These are phyloP conservation scores for Dryadomyces sulphureus DNA, from an alignment of 2,329 filamentous ascomycete species.

Conservation along the genomic window DNA sequence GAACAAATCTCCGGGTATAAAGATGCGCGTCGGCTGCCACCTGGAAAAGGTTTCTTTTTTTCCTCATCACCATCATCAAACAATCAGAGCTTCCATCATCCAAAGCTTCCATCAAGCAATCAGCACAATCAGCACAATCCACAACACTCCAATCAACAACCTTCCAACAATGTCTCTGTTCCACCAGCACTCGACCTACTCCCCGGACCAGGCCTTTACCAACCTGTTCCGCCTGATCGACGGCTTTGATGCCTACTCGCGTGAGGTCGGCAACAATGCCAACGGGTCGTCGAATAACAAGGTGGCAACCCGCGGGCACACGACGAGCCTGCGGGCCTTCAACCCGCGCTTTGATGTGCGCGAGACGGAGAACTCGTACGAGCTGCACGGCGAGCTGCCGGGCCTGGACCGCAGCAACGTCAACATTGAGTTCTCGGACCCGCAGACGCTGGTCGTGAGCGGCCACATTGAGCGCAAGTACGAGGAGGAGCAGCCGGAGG, in stretches of 20 bases:
- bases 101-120: not conserved
- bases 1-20: not conserved
- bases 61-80: not conserved
- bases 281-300: constrained; percentile 9
- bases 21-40: not conserved
- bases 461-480: constrained; percentile 53
- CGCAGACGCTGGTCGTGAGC: constrained; percentile 55
- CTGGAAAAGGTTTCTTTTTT: not conserved
- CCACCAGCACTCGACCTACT: constrained; percentile 28
- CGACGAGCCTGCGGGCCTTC: constrained; percentile 27
- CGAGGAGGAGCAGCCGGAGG: constrained; percentile 13
- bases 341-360: constrained; percentile 65
- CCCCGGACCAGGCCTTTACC: constrained; percentile 12
- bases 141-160: constrained; percentile 5
- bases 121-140: too few species aligned
- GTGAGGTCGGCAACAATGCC: constrained; percentile 15
- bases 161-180: constrained; percentile 42
- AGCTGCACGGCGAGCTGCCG: constrained; percentile 68
- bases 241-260: constrained; percentile 44
- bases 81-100: not conserved
- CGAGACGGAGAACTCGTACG: constrained; percentile 53
- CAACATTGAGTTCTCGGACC: constrained; percentile 64
- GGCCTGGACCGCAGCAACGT: constrained; percentile 62
- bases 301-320: constrained; percentile 13
- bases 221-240: constrained; percentile 48